These are phyloP conservation scores for Tuber magnatum DNA, from an alignment of 495 filamentous ascomycete genomes.

Conservation along the genomic window DNA sequence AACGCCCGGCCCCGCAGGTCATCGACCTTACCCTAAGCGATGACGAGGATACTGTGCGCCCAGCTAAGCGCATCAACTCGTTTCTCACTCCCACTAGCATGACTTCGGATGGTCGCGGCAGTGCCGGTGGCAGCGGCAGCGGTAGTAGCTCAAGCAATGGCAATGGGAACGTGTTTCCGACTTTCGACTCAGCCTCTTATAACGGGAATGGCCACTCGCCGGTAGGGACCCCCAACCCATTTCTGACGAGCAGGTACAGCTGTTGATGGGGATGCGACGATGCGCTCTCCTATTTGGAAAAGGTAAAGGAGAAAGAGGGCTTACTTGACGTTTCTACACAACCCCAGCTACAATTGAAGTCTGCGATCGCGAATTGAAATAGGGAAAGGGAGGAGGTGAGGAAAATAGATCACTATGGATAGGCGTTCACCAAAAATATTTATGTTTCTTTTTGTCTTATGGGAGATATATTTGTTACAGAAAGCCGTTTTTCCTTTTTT, in stretches of 20 bases:
- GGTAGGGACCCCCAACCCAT: slow-evolving; percentile 26
- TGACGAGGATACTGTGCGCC: slow-evolving; percentile 57
- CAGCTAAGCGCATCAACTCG: slow-evolving; percentile 51
- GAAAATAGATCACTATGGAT: background rate
- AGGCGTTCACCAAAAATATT: background rate
- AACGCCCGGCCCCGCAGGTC: slow-evolving; percentile 57
- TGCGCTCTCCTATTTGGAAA: background rate
- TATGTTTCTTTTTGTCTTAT: background rate
- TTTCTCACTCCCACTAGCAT: slow-evolving; percentile 35
- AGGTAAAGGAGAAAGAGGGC: background rate
- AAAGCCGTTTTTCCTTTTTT: background rate
- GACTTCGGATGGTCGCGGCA: slow-evolving; percentile 27
- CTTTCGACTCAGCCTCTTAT: slow-evolving; percentile 12
- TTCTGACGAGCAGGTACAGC: slow-evolving; percentile 9
- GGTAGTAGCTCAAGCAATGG: slow-evolving; percentile 14
- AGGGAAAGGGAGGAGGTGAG: background rate
- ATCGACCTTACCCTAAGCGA: slow-evolving; percentile 75
- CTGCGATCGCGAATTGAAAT: background rate
- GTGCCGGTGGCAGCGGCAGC: slow-evolving; percentile 8
- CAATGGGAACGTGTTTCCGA: background rate
- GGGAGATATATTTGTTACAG: background rate
- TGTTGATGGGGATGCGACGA: slow-evolving; percentile 13
- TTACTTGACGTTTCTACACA: background rate
- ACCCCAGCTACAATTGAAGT: background rate
- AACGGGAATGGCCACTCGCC: slow-evolving; percentile 30